These are phyloP conservation scores for Pythium scleroteichum DNA, from an alignment of 352 stramenopile species.

Conservation along the genomic window DNA sequence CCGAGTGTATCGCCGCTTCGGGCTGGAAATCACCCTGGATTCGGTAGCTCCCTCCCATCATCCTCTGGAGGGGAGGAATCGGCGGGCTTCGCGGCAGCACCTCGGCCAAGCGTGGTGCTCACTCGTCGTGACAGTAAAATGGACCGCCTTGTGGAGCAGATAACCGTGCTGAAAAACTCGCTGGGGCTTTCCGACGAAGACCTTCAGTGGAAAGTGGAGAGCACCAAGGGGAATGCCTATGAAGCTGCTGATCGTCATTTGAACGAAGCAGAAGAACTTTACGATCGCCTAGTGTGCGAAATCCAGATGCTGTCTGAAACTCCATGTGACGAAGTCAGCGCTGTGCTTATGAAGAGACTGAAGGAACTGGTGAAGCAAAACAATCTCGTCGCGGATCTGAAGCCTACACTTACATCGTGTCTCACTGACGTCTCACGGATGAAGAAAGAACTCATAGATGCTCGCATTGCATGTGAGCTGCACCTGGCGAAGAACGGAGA, in stretches of 20 bases:
- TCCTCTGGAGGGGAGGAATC: too few species aligned
- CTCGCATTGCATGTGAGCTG: conserved; percentile 46
- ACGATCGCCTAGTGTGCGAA: conserved; percentile 69
- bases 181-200: conserved; percentile 78
- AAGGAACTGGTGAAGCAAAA: conserved; percentile 38
- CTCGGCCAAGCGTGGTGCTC: conserved; percentile 4
- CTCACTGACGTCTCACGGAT: conserved; percentile 40
- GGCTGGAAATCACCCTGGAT: neutral
- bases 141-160: conserved; percentile 67
- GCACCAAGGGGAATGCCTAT: conserved; percentile 71
- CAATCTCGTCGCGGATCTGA: conserved; percentile 43
- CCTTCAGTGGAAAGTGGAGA: conserved; percentile 79
- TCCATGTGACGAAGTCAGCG: conserved; percentile 56
- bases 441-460: conserved; percentile 51
- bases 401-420: conserved; percentile 30
- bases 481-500: conserved; percentile 30
- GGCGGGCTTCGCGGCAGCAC: neutral
- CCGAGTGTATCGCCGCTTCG: conserved; percentile 61
- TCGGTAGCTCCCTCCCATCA: neutral
- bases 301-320: conserved; percentile 54
- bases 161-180: conserved; percentile 71
- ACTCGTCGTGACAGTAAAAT: conserved; percentile 56
- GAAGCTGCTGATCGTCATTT: conserved; percentile 57
- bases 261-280: conserved; percentile 58
- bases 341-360: conserved; percentile 39